phyloP scores from a whole-genome alignment of 2,329 filamentous ascomycete species.

The Cercospora janseana region DNA sequence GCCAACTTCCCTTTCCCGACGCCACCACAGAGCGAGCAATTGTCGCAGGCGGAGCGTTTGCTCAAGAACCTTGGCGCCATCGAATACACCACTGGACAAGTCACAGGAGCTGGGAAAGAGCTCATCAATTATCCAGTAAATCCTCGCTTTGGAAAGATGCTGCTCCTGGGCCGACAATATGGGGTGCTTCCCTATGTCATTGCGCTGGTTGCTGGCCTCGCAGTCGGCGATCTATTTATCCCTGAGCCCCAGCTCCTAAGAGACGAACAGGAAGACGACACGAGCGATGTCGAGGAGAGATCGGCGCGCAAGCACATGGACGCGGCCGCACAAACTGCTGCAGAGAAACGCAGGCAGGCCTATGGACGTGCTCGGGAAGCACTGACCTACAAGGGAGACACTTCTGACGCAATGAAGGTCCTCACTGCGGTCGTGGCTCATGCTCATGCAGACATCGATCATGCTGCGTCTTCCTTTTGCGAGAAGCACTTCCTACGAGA shows the following conservation, averaged over 20 bases:
- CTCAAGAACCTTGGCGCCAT: constrained; percentile 83
- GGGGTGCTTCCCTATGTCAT: constrained; percentile 82
- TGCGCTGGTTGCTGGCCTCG: constrained; percentile 82
- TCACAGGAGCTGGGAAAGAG: constrained; percentile 75
- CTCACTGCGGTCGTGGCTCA: constrained; percentile 87
- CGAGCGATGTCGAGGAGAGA: constrained; percentile 37
- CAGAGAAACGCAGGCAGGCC: constrained; percentile 62
- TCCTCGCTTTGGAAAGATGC: constrained; percentile 85
- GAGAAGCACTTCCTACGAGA: constrained; percentile 77
- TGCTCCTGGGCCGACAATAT: constrained; percentile 82
- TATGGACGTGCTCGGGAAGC: constrained; percentile 72
- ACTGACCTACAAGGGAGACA: constrained; percentile 77
- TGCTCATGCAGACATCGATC: constrained; percentile 52
- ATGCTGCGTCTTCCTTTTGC: constrained; percentile 60
- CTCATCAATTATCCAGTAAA: constrained; percentile 88
- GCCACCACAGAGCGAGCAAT: constrained; percentile 70
- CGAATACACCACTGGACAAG: constrained; percentile 61
- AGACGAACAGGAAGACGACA: constrained; percentile 39
- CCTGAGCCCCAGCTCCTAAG: constrained; percentile 67
- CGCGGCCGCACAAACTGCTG: constrained; percentile 58
- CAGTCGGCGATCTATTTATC: constrained; percentile 83
- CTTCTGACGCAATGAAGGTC: constrained; percentile 84
- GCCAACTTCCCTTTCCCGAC: constrained; percentile 96
- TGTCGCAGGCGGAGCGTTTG: constrained; percentile 81
- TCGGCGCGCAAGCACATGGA: constrained; percentile 49